Base-by-base conservation (phyloP, 2,329 filamentous ascomycete genomes). In the Annulohypoxylon truncatum region DNA sequence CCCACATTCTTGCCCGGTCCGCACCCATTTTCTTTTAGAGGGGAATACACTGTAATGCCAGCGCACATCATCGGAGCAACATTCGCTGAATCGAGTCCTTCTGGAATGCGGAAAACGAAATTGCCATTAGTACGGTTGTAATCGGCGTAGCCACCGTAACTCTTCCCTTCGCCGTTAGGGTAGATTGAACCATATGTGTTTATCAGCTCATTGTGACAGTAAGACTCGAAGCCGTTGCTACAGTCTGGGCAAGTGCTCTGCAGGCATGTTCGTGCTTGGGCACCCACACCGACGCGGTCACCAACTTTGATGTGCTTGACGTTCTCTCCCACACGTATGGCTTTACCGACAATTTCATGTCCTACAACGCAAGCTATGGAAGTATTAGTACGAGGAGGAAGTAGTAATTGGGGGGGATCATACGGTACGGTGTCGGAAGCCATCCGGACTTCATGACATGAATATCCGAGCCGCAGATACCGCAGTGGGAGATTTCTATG, bases 1-100 rank as follows among this genome's bases (percentile, higher is more conserved):
- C 89, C 90, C 2, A 93, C 89, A 3, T 77, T 83, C 79, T 90
- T 92, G 1, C 90, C 90, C 0, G 89, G 89, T 0, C 90, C 91
- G 46, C 84, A 86, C 1, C 87, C 88, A 69, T 91, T 86, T 56
- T 87, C 82, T 69, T 82, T 83, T 58, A 93, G 77, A 0, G 91
- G 90, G 3, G 83, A 81, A 74, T 85, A 93, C 2, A 89, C 82
- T 0, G 90, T 93, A 26, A 92, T 83, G 10, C 91, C 90, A 24
- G 84, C 90, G 73, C 91, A 93, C 26, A 93, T 80, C 86, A 93
- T 89, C 2, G 90, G 89, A 6, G 90, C 82, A 2, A 81, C 81
- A 20, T 77, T 71, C 13, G 79, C 79, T 8, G 77, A 78, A 54
- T 75, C 72, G 31, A 85, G 66, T 4, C 72, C 76, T 28, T 83